Base-by-base conservation (phyloP, 192 early-diverging fungal genomes). In the Coemansia pectinata region DNA sequence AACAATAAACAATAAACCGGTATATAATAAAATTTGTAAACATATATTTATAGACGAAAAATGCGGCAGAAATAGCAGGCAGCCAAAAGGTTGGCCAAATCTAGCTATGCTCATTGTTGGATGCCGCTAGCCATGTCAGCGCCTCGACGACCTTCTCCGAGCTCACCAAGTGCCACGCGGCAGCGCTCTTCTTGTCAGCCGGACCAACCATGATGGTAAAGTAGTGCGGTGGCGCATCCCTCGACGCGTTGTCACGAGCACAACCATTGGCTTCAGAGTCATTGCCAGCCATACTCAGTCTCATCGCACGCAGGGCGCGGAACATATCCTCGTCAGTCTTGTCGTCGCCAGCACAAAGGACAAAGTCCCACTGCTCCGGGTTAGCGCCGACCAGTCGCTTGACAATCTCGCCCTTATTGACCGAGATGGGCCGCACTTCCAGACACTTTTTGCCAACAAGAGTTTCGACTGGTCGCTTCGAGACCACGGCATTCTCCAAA, bases 241-340 rank as follows among this genome's bases (percentile, higher is more conserved):
- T 57, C 11, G 70, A 63, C n/a, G 38, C 21, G 10, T 17, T 17
- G 55, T 53, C 53, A 38, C 29, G 40, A 14, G 52, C 42, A 21
- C n/a, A 27, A 27, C 27, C 27, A 27, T 27, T 33, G 17, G 38
- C 41, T n/a, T 69, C 58, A 25, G 23, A 19, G 12, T 61, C 67
- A 15, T 25, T 50, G 31, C 73, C 44, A 33, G 39, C 61, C 27
- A 83, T 47, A 21, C 50, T 67, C 25, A 65, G 66, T 42, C 69
- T 69, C 41, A 74, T 68, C 6, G 62, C 59, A 34, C 77, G 77
- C 65, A 98, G 73, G 0, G 87, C 87, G 59, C 87, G 86, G 75
- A 99, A 98, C 95, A 99, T 98, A 75, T 97, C 96, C 75, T 98
- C 96, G 72, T 98, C 98, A 1, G 96, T 98, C 77, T 92, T 90